These are phyloP conservation scores for Colletotrichum sp. DNA, from an alignment of 2,329 filamentous ascomycete genomes.

Conservation along the genomic window DNA sequence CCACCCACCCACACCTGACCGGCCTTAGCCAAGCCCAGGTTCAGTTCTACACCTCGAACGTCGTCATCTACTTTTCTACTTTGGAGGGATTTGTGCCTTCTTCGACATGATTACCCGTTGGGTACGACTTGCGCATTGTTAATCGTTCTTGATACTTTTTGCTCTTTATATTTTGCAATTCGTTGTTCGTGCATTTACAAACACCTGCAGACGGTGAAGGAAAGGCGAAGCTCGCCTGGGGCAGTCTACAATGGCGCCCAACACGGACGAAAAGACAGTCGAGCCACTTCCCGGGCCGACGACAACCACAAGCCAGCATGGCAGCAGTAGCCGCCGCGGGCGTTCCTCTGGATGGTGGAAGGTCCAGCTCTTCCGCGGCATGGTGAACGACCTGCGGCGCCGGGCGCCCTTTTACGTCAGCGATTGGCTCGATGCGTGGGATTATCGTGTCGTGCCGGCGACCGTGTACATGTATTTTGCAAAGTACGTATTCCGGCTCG, in stretches of 20 bases:
- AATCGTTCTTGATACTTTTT: background rate
- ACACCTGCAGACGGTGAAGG: background rate
- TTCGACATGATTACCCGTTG: background rate
- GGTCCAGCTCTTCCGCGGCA: constrained; percentile 77
- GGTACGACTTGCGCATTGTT: background rate
- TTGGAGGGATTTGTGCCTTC: background rate
- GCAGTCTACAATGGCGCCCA: background rate
- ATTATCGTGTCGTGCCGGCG: constrained; percentile 86
- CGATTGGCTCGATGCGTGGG: constrained; percentile 88
- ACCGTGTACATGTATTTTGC: constrained; percentile 96
- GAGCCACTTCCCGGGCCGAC: background rate
- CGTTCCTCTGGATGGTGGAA: constrained; percentile 68
- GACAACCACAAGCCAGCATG: background rate
- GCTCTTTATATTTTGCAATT: background rate
- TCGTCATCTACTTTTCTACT: background rate
- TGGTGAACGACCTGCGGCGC: constrained; percentile 78
- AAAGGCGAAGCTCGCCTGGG: background rate
- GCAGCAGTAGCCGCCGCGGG: background rate
- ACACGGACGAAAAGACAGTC: constrained; percentile 1
- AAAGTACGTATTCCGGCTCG: constrained; percentile 62
- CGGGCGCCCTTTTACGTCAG: constrained; percentile 79
- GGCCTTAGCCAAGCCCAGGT: background rate
- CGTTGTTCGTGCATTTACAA: background rate
- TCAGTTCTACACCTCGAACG: background rate
- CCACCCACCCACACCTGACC: background rate